Conservation (phyloP, 2,329 filamentous ascomycete species). For the Fonsecaea pedrosoi region DNA sequence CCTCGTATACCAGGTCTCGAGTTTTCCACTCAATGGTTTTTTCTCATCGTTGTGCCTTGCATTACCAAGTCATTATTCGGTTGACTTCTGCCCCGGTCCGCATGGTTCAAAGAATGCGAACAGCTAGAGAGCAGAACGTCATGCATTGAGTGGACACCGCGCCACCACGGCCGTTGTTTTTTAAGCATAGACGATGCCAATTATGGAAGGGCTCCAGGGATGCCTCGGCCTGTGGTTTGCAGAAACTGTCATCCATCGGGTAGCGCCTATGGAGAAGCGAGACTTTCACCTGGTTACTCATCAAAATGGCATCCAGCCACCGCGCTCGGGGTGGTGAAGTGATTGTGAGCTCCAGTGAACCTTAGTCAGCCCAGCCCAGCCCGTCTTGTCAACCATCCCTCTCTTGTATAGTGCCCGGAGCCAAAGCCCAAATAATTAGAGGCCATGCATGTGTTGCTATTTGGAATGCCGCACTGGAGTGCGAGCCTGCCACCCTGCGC, state of each 20-base stretch:
- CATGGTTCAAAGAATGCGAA: background rate
- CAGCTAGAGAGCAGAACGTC: conserved; percentile 12
- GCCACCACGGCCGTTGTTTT: conserved; percentile 3
- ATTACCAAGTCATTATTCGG: conserved; percentile 12
- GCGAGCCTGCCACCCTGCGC: background rate
- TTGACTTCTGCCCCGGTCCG: background rate
- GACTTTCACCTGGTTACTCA: background rate
- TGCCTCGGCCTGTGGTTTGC: conserved; percentile 7
- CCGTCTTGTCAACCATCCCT: conserved; percentile 5
- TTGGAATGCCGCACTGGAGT: background rate
- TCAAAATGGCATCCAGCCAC: background rate
- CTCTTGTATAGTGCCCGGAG: background rate
- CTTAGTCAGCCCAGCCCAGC: conserved; percentile 16
- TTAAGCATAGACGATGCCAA: conserved; percentile 5
- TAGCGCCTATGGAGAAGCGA: background rate
- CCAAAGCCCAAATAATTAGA: background rate
- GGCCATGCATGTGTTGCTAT: background rate
- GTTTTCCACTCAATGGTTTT: background rate
- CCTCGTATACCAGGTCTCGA: conserved; percentile 19
- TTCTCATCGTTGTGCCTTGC: conserved; percentile 15
- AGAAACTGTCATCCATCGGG: conserved; percentile 18
- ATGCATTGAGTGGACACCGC: background rate
- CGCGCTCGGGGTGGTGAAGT: background rate
- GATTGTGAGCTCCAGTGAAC: background rate
- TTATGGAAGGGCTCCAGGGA: background rate